These are phyloP conservation scores for Stramenopiles sp. DNA, from an alignment of 352 stramenopile species.

Conservation along the genomic window DNA sequence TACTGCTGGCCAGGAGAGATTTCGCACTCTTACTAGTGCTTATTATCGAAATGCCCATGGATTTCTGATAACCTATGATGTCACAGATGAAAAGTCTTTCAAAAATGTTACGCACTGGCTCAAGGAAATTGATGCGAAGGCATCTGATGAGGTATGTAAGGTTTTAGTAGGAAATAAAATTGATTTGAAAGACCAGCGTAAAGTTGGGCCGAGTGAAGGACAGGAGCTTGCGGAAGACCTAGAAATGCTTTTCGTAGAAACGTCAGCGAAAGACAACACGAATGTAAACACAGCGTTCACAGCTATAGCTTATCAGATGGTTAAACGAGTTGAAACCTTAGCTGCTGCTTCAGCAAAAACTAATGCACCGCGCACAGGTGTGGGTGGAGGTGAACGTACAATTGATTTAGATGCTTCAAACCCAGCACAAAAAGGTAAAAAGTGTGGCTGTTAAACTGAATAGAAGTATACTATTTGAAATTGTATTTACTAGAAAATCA, in stretches of 20 bases:
- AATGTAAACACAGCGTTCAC: conserved; percentile 59
- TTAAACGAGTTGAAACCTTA: conserved; percentile 4
- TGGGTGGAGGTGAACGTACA: no score
- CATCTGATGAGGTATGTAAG: conserved; percentile 24
- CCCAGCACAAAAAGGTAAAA: no score
- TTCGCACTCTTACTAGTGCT: no score
- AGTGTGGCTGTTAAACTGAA: no score
- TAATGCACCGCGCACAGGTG: no score
- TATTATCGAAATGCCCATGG: conserved; percentile 94
- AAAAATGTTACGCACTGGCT: conserved; percentile 39
- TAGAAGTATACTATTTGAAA: no score
- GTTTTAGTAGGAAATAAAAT: conserved; percentile 30
- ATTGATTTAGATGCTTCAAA: no score
- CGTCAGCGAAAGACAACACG: conserved; percentile 73
- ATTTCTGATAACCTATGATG: conserved; percentile 76
- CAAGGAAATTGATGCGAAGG: conserved; percentile 43
- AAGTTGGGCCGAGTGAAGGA: conserved; percentile 6
- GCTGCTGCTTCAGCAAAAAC: no score
- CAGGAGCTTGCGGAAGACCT: conserved; percentile 10
- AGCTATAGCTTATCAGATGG: conserved; percentile 9
- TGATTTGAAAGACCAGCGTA: conserved; percentile 10
- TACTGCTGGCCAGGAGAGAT: no score
- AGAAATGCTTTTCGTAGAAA: conserved; percentile 80
- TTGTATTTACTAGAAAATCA: no score
- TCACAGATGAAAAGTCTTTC: conserved; percentile 22